phyloP scores from a whole-genome alignment of 148 eudicot species.

The Rhododendron ovatum region DNA sequence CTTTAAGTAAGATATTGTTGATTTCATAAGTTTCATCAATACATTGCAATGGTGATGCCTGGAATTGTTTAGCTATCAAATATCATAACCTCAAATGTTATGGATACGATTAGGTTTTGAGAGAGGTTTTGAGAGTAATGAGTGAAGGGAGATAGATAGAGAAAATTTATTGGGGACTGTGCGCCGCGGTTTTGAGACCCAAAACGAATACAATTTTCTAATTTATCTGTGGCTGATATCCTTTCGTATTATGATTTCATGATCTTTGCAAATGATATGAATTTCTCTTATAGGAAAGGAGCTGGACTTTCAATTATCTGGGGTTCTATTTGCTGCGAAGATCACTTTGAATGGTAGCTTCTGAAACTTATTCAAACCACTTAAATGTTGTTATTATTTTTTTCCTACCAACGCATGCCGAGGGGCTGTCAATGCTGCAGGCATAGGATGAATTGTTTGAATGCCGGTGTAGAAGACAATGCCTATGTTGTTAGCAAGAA shows the following conservation, averaged over 20 bases:
- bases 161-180: too few relatives aligned
- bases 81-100: background rate
- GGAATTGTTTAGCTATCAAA: background rate
- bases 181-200: too few relatives aligned
- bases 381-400: background rate
- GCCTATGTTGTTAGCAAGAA: conserved; percentile 46
- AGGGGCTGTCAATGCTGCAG: conserved; percentile 25
- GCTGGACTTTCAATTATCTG: conserved; percentile 64
- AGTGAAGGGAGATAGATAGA: too few relatives aligned
- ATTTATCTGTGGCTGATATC: background rate
- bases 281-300: conserved; percentile 51
- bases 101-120: background rate
- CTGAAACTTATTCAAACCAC: background rate
- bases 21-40: background rate
- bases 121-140: too few relatives aligned
- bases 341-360: conserved; percentile 78
- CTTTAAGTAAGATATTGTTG: background rate
- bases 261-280: background rate
- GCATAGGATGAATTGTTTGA: conserved; percentile 81
- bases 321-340: conserved; percentile 84
- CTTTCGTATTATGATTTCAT: background rate
- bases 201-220: background rate
- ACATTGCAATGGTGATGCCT: background rate
- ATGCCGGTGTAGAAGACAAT: conserved; percentile 53
- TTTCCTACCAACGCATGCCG: background rate